A percentile compares a stretch with the other conserved stretches of the same genome.
phyloP scores from a whole-genome alignment of 257 asterid species.

The Solanum pinnatisectum region DNA sequence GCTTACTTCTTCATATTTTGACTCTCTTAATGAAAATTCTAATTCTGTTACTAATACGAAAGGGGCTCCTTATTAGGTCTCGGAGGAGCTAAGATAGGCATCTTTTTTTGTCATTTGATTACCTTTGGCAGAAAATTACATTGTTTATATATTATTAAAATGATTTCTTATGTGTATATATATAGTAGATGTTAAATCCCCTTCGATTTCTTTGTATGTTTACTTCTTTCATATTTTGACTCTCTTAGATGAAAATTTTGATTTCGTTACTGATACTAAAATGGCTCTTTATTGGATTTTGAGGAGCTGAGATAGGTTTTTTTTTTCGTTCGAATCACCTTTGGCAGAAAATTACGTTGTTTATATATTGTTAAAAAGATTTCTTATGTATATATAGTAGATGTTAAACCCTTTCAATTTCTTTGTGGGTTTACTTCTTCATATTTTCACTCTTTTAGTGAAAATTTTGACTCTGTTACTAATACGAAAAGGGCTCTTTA shows the following conservation, averaged over 20 bases:
- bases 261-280: not conserved
- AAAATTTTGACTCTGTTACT: not conserved
- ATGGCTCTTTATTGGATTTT: not conserved
- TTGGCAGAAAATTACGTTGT: too few species aligned
- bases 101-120: not conserved
- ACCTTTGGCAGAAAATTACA: not conserved
- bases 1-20: too few species aligned
- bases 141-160: not conserved
- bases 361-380: too few species aligned
- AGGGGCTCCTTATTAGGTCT: conserved; percentile 23
- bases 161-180: too few species aligned
- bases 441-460: not conserved
- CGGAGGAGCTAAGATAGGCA: not conserved
- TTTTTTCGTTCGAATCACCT: too few species aligned
- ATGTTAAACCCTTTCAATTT: not conserved
- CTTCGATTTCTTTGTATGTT: too few species aligned
- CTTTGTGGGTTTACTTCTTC: not conserved
- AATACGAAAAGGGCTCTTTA: not conserved
- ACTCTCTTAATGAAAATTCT: too few species aligned
- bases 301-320: not conserved
- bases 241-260: too few species aligned
- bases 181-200: too few species aligned
- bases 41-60: not conserved
- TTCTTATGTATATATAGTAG: not conserved
- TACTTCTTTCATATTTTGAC: too few species aligned